phyloP scores from a whole-genome alignment of 2,329 filamentous ascomycete genomes.

The Aspergillus ochraceoroseus region DNA sequence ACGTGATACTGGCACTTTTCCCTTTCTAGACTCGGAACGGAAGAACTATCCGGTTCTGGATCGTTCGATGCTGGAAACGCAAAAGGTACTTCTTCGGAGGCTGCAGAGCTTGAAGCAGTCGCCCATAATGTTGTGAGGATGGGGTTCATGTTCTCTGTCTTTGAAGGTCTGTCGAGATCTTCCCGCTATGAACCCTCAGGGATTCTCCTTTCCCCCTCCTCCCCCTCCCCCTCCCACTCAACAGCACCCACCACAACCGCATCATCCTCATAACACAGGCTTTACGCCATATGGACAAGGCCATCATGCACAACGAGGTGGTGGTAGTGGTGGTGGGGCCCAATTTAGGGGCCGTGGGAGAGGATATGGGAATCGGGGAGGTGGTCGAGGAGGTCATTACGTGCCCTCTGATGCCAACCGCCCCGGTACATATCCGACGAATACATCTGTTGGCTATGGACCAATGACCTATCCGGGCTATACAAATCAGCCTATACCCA shows the following conservation, averaged over 20 bases:
- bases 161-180: slow-evolving; percentile 23
- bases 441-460: slow-evolving; percentile 27
- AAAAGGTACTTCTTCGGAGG: slow-evolving; percentile 4
- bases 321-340: slow-evolving; percentile 27
- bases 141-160: slow-evolving; percentile 24
- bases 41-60: slow-evolving; percentile 19
- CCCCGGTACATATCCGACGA: slow-evolving; percentile 21
- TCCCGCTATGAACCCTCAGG: slow-evolving; percentile 39
- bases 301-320: slow-evolving; percentile 26
- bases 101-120: slow-evolving; percentile 9
- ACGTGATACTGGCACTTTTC: slow-evolving; percentile 16
- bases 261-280: slow-evolving; percentile 14
- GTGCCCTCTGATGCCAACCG: slow-evolving; percentile 23
- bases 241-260: slow-evolving; percentile 21
- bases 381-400: slow-evolving; percentile 28
- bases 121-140: slow-evolving; percentile 27
- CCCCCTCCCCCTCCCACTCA: slow-evolving; percentile 41
- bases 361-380: slow-evolving; percentile 33
- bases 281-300: slow-evolving; percentile 28
- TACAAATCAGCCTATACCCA: slow-evolving; percentile 24
- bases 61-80: slow-evolving; percentile 4
- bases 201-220: slow-evolving; percentile 46
- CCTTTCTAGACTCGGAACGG: slow-evolving; percentile 21
- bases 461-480: slow-evolving; percentile 31
- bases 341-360: slow-evolving; percentile 33